Percentiles rank a stretch among this genome's conserved stretches.
phyloP scores from a whole-genome alignment of 345 rosid species.

The Eutrema yunnanense region DNA sequence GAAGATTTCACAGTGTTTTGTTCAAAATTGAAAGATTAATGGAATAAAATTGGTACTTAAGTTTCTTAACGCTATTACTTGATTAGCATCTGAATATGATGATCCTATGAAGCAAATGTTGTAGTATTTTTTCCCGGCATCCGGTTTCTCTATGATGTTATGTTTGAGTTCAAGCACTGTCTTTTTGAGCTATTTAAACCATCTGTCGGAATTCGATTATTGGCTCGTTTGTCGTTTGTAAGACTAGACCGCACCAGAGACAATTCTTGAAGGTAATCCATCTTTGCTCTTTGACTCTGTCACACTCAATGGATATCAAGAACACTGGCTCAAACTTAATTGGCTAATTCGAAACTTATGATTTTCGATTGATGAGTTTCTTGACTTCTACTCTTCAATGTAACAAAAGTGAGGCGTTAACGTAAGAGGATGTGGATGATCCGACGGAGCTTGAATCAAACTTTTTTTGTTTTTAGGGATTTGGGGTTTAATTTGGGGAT shows the following conservation, averaged over 20 bases:
- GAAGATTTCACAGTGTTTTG: conserved; percentile 9
- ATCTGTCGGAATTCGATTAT: not conserved
- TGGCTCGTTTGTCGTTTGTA: not conserved
- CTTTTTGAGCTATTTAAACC: not conserved
- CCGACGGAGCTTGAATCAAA: too few relatives aligned
- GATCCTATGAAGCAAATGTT: not conserved
- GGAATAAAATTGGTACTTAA: conserved; percentile 8
- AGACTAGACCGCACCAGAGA: not conserved
- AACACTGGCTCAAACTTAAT: not conserved
- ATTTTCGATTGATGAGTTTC: not conserved
- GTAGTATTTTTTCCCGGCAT: not conserved
- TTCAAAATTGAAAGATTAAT: conserved; percentile 14
- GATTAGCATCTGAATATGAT: not conserved
- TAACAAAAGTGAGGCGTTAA: too few relatives aligned
- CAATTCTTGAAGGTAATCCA: conserved; percentile 2
- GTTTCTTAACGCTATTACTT: not conserved
- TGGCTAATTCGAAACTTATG: not conserved
- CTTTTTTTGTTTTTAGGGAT: too few relatives aligned
- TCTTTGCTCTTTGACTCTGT: not conserved
- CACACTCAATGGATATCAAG: not conserved
- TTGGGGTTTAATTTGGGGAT: too few relatives aligned
- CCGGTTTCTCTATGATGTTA: not conserved
- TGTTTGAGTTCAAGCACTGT: not conserved
- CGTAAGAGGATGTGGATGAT: too few relatives aligned
- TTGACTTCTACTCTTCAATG: too few relatives aligned